Base-by-base conservation (phyloP, 2,329 filamentous ascomycete genomes). In the Hymenotorrendiella dingleyae region DNA sequence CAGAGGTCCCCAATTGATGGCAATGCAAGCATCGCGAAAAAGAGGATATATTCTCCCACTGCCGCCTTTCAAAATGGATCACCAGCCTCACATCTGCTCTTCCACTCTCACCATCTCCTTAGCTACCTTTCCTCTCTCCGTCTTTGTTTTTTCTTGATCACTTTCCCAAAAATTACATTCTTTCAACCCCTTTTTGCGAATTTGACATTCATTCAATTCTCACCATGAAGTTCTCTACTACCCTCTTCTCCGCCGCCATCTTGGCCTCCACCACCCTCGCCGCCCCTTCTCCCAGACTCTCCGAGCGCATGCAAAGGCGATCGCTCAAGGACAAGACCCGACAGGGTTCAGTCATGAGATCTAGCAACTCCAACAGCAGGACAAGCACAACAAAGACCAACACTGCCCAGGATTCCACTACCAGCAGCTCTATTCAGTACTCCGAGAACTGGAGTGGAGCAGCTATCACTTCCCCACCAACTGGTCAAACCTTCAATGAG, bases 381-480 rank as follows among this genome's bases (percentile, higher is more conserved):
- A 24, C 23, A n/a, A 20, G 20, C 12, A 24, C 23, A n/a, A 23
- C 20, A 9, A 36, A 24, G 16, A 20, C 36, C 24, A 29, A 29
- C 10, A 14, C 24, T 20, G 4, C 12, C 34, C 27, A 29, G 16
- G 21, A n/a, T n/a, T 26, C 34, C 3, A 29, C 36, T 6, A 8
- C 11, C 8, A 35, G 19, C 17, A 35, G 32, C 16, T 12, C 32
- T 20, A 11, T 47, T 8, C 11, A 33, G 19, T 54, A 51, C 42
- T 46, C 32, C 24, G 52, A 53, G 39, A 67, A 66, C 51, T 67
- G 64, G 66, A 57, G 63, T 4, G 66, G 65, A 6, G 63, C 60
- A 6, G 63, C 65, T 16, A 53, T 65, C 43, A 54, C 54, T 10
- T 30, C 42, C 12, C 47, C 48, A 12, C 51, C 51, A 17, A 26